Evolutionary conservation across 306 rosid species (phyloP), one percentile per base, ranked within the genome.

Genomic region (Albizia julibrissin): DNA sequence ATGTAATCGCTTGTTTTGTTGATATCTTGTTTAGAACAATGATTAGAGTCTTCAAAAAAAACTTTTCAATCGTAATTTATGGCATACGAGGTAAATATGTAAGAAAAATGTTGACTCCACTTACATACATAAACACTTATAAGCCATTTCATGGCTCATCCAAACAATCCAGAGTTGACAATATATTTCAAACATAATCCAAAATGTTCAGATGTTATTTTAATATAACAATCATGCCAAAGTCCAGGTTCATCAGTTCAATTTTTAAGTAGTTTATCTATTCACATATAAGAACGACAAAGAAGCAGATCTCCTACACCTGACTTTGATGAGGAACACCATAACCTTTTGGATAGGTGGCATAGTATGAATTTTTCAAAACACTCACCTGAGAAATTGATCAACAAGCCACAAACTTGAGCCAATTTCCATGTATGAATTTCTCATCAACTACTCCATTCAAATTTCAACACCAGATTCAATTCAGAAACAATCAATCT

Each of bases 401-500:
- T 73, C 39, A 71, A 71, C 39, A 71, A 12, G 65, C 27, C 44
- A 50, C 27, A 31, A 73, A 73, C 15, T 16, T 13, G 34, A 70
- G 24, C 49, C 27, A 47, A 8, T 40, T 47, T 72, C 42, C 22
- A 9, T 16, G 1, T 9, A 46, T 46, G 42, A 72, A 72, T 15
- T 27, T 47, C 31, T 42, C 75, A 71, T 43, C 34, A 43, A 71
- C 27, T 27, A 26, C 68, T 13, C 18, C 68, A 50, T 75, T 75
- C 68, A 24, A 72, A 72, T 26, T 40, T 22, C 56, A 43, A 8
- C 2, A 70, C 6, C 49, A 74, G 16, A 59, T 50, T 27, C 81
- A 76, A 82, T 40, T 75, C 81, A 82, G 44, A 54, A 77, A 56
- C 69, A 65, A 50, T 18, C 33, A 16, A 54, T 73, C 67, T 11